phyloP scores from a whole-genome alignment of 345 rosid species.

The Eucalyptus marginata region DNA sequence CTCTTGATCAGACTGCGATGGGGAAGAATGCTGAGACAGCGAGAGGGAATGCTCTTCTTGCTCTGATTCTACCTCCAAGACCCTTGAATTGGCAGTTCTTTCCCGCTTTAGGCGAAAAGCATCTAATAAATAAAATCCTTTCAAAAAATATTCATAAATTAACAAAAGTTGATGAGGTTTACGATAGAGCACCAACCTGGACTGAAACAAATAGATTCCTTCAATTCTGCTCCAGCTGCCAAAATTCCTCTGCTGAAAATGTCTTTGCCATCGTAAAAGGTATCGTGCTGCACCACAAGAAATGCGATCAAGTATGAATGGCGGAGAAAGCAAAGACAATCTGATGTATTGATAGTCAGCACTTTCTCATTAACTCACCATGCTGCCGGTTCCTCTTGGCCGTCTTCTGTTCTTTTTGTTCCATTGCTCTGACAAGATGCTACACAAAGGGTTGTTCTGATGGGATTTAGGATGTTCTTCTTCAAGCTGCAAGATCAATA shows the following conservation, averaged over 20 bases:
- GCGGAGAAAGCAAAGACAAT: neutral
- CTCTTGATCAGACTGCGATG: slow-evolving; percentile 65
- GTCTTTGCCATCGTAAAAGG: neutral
- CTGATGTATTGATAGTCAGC: neutral
- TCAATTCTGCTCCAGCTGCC: slow-evolving; percentile 13
- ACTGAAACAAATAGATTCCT: slow-evolving; percentile 6
- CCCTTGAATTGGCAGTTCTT: slow-evolving; percentile 7
- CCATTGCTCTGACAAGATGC: slow-evolving; percentile 33
- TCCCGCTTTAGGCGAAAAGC: slow-evolving; percentile 21
- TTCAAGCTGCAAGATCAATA: slow-evolving; percentile 46
- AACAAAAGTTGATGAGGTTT: neutral
- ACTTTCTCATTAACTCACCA: neutral
- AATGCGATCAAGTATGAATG: neutral
- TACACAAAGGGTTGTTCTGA: slow-evolving; percentile 18
- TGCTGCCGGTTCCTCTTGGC: slow-evolving; percentile 11
- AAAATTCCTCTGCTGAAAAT: neutral
- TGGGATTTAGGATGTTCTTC: slow-evolving; percentile 17
- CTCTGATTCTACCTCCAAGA: slow-evolving; percentile 41
- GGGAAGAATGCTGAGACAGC: slow-evolving; percentile 56
- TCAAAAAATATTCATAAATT: neutral
- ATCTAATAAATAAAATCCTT: slow-evolving; percentile 6
- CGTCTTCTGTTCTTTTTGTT: slow-evolving; percentile 21
- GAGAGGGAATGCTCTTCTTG: slow-evolving; percentile 69
- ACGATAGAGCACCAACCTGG: slow-evolving; percentile 17
- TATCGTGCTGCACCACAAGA: neutral